Evolutionary conservation across 1,139 yeast species (phyloP).

Genomic region (Geotrichum europaeum): DNA sequence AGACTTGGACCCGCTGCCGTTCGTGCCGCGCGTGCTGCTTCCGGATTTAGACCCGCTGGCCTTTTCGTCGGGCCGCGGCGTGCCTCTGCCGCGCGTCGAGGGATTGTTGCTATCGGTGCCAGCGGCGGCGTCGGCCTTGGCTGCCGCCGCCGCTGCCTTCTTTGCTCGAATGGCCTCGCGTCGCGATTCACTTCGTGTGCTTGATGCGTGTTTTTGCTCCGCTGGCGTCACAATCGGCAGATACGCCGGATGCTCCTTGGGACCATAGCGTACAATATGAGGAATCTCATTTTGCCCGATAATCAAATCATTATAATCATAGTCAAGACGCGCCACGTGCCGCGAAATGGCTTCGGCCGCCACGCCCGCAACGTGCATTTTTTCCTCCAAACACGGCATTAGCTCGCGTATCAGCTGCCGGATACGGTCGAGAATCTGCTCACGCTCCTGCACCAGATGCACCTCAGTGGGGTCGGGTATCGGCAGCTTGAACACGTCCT

Average conservation of each 20-base stretch:
- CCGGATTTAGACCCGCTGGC: conserved; percentile 9
- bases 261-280: conserved; percentile 55
- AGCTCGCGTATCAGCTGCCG: conserved; percentile 48
- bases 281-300: conserved; percentile 62
- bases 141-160: conserved; percentile 44
- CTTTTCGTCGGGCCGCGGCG: conserved; percentile 15
- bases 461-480: conserved; percentile 18
- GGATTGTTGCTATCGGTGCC: conserved; percentile 14
- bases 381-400: conserved; percentile 91
- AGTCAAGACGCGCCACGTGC: conserved; percentile 67
- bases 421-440: conserved; percentile 36
- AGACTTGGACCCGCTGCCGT: conserved; percentile 2
- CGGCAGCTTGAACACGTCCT: conserved; percentile 41
- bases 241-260: conserved; percentile 86
- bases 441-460: conserved; percentile 31
- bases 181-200: conserved; percentile 55
- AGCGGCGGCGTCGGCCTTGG: conserved; percentile 18
- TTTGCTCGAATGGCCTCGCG: conserved; percentile 91
- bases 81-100: conserved; percentile 17
- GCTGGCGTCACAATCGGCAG: conserved; percentile 33
- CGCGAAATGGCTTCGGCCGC: conserved; percentile 74
- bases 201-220: conserved; percentile 24
- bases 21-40: not conserved
- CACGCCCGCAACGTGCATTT: conserved; percentile 93
- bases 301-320: conserved; percentile 68